Conservation (phyloP, 2,329 filamentous ascomycete genomes). For the Talaromyces piceae region DNA sequence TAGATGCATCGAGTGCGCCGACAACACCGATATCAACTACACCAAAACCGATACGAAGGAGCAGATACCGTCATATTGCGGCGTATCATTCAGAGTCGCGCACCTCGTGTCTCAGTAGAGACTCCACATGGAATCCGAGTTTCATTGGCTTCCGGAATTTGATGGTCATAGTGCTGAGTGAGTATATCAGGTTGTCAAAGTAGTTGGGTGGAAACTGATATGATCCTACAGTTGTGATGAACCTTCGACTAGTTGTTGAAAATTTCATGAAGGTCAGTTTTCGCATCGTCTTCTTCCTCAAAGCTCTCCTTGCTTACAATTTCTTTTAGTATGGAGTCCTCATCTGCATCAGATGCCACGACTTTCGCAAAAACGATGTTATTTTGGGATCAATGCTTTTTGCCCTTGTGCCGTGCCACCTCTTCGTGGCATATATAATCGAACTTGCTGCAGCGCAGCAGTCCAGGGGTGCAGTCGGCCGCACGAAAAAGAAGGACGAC, state of each 20-base stretch:
- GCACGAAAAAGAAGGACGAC: slow-evolving; percentile 44
- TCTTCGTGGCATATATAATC: slow-evolving; percentile 84
- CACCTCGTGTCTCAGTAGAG: slow-evolving; percentile 79
- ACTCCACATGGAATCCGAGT: slow-evolving; percentile 65
- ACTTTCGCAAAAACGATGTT: slow-evolving; percentile 73
- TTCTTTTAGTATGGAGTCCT: slow-evolving; percentile 74
- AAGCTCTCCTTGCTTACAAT: slow-evolving; percentile 2
- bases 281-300: neutral
- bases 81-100: slow-evolving; percentile 68
- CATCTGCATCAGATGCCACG: slow-evolving; percentile 84
- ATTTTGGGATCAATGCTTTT: slow-evolving; percentile 71
- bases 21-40: slow-evolving; percentile 5
- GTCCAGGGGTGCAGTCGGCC: slow-evolving; percentile 60
- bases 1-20: slow-evolving; percentile 1
- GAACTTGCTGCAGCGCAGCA: slow-evolving; percentile 75
- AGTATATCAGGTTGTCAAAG: neutral
- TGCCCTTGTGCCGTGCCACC: slow-evolving; percentile 79
- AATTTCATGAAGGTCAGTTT: slow-evolving; percentile 83
- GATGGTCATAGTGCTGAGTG: slow-evolving; percentile 86
- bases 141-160: slow-evolving; percentile 93
- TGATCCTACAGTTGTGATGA: slow-evolving; percentile 67
- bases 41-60: slow-evolving; percentile 31
- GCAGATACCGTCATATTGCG: slow-evolving; percentile 85
- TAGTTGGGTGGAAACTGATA: slow-evolving; percentile 10
- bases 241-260: slow-evolving; percentile 88